Percentiles rank a stretch among this genome's conserved stretches.
Conservation (phyloP, 2,329 filamentous ascomycete species). For the Salinomyces thailandicus region DNA sequence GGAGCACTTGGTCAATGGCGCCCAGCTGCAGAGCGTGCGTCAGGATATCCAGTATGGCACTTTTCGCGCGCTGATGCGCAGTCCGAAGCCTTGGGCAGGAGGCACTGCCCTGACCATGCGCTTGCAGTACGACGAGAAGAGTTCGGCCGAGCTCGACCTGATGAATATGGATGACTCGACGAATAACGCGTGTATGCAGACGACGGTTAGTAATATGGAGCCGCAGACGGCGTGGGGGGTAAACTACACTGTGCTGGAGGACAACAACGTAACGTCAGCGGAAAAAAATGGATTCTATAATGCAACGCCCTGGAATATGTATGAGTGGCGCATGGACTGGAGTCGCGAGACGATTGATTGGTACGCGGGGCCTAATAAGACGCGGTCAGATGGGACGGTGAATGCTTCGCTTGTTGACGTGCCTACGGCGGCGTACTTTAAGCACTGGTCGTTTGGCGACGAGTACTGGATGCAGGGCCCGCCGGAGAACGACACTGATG, state of each 20-base stretch:
- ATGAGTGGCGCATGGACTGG: slow-evolving; percentile 41
- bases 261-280: slow-evolving; percentile 15
- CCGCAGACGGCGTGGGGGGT: slow-evolving; percentile 28
- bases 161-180: slow-evolving; percentile 34
- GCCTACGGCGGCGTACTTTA: slow-evolving; percentile 34
- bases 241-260: slow-evolving; percentile 33
- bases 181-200: slow-evolving; percentile 17
- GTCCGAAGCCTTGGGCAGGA: slow-evolving; percentile 26
- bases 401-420: slow-evolving; percentile 30
- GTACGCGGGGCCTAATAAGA: slow-evolving; percentile 23
- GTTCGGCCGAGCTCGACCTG: slow-evolving; percentile 34
- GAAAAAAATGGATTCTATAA: too few species aligned
- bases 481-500: slow-evolving; percentile 29
- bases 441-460: slow-evolving; percentile 41
- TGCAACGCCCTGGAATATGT: slow-evolving; percentile 34
- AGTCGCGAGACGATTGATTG: slow-evolving; percentile 33
- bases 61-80: slow-evolving; percentile 35
- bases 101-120: slow-evolving; percentile 39
- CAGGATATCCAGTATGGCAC: slow-evolving; percentile 41
- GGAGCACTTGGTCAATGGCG: slow-evolving; percentile 35
- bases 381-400: slow-evolving; percentile 19
- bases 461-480: slow-evolving; percentile 36
- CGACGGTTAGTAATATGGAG: slow-evolving; percentile 31
- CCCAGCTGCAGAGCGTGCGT: slow-evolving; percentile 32
- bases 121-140: slow-evolving; percentile 36